Conservation (phyloP, 306 rosid genomes). For the Spatholobus suberectus region DNA sequence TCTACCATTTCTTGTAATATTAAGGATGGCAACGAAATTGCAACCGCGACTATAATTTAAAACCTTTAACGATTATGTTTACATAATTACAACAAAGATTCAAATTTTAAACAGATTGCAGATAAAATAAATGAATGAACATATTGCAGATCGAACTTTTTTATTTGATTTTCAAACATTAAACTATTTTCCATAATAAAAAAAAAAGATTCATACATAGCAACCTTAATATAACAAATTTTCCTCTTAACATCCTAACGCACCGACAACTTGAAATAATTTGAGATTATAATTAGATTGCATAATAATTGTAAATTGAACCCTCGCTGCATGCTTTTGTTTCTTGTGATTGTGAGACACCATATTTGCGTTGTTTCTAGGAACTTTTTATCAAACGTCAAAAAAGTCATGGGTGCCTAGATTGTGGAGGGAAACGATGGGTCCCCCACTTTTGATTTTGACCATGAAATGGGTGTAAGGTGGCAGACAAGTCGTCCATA, state of each 20-base stretch:
- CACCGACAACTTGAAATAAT: constrained; percentile 24
- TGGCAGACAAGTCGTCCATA: constrained; percentile 41
- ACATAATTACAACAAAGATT: no score
- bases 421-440: constrained; percentile 33
- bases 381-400: background rate
- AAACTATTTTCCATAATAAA: background rate
- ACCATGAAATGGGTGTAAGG: background rate
- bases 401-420: constrained; percentile 27
- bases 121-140: no score
- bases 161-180: background rate
- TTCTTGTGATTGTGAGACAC: no score
- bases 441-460: constrained; percentile 33
- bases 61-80: no score
- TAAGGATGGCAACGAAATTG: no score
- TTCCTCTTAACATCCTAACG: background rate
- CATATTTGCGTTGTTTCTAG: background rate
- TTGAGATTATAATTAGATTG: background rate
- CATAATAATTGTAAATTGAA: constrained; percentile 15
- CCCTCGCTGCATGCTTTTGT: background rate
- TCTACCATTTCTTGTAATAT: no score
- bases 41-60: no score
- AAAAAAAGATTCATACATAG: no score
- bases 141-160: background rate
- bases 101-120: no score
- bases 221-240: background rate